These are phyloP conservation scores for Coemansia sp. DNA, from an alignment of 192 early-diverging fungal species.

Conservation along the genomic window DNA sequence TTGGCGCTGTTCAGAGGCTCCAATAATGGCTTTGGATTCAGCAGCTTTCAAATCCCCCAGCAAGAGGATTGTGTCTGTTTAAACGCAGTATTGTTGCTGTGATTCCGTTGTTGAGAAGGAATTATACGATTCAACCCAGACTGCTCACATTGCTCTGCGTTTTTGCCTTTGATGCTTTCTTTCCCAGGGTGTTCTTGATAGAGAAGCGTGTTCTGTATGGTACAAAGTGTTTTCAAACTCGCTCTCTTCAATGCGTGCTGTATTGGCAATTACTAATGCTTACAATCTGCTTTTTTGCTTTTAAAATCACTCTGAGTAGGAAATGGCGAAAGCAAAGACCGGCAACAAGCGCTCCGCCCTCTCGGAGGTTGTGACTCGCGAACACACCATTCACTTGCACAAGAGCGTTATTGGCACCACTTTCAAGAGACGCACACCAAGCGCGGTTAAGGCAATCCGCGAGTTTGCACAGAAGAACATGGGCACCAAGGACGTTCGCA, in stretches of 20 bases:
- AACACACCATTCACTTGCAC: slow-evolving; percentile 99
- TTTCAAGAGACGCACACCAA: slow-evolving; percentile 98
- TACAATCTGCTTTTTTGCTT: background rate
- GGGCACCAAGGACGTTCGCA: slow-evolving; percentile 95
- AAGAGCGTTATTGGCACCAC: slow-evolving; percentile 77
- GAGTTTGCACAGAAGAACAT: slow-evolving; percentile 89
- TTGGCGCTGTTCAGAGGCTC: no score
- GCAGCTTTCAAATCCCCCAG: no score
- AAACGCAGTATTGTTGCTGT: no score
- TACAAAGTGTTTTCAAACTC: no score
- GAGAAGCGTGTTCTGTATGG: background rate
- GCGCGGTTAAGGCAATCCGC: slow-evolving; percentile 91
- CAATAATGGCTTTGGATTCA: no score
- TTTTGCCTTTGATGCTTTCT: background rate
- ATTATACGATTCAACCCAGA: no score
- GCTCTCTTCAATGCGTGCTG: no score
- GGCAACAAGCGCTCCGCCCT: slow-evolving; percentile 78
- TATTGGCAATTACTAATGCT: background rate
- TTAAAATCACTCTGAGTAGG: slow-evolving; percentile 5
- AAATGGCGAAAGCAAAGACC: slow-evolving; percentile 76
- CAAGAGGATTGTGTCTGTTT: no score
- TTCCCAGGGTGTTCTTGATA: background rate
- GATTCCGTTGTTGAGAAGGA: no score
- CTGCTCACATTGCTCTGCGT: background rate
- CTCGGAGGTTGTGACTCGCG: slow-evolving; percentile 91